Base-by-base conservation (phyloP, 2,329 filamentous ascomycete genomes). In the Cladosporium austrohemisphaericum region DNA sequence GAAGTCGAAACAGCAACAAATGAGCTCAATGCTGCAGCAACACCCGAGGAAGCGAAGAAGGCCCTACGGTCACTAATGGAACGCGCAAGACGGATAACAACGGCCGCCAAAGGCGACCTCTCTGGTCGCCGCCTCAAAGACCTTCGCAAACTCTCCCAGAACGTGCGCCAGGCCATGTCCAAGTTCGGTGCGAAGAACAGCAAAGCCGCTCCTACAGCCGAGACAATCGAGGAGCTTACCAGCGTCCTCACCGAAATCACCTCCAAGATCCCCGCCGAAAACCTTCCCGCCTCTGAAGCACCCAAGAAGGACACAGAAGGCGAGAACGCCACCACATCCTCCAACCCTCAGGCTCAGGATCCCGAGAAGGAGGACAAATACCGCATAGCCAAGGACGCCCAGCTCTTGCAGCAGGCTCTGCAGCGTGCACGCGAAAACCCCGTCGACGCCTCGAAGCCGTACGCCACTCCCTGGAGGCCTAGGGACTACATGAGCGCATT, bases 401-500 rank as follows among this genome's bases (percentile, higher is more conserved):
- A 69, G 49, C 70, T 76, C 46, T 75, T 87, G 18, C 71, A 74
- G 47, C 54, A 66, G 35, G 73, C 88, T 18, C 76, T 93, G 38
- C 71, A 75, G 47, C 73, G 79, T 58, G 79, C 87, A 62, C 74
- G 77, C 50, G 81, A 89, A 65, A 95, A 96, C 71, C 85, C 88
- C 0, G 71, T 85, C 52, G 88, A 96, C 68, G 68, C 71, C 20
- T 72, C 69, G 50, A 95, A 95, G 71, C 88, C 93, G 3, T 98
- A 98, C 66, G 79, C 79, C 4, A 96, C 91, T 1, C 93, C 93
- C 10, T 98, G 93, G 93, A 73, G 78, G 56, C 93, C 93, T 10
- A 79, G 90, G 49, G 79, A 85, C 45, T 97, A 81, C 70, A 94
- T 98, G 87, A 78, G 81, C 44, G 84, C 91, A 0, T 98, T 98